Evolutionary conservation across 225 moss, liverwort and hornwort species (phyloP).

Genomic region (Takakia lepidozioides): DNA sequence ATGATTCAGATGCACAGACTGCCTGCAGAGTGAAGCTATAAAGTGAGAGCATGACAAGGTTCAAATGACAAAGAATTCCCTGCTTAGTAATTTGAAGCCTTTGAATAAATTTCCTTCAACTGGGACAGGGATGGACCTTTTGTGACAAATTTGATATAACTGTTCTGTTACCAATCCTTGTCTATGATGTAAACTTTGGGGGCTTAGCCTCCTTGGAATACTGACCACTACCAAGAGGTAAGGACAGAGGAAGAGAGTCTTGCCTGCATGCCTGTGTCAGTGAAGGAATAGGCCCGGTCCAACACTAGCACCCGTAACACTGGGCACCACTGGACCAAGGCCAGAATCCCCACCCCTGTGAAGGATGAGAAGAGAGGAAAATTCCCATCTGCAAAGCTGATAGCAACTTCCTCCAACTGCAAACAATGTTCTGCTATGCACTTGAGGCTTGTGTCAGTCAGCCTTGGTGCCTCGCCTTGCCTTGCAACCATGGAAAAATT

Average conservation of each 20-base stretch:
- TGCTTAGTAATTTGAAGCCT: too few species aligned
- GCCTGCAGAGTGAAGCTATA: constrained; percentile 8
- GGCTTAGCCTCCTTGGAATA: too few species aligned
- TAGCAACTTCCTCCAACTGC: constrained; percentile 19
- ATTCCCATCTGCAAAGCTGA: constrained; percentile 18
- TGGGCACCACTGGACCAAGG: constrained; percentile 28
- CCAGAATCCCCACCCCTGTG: constrained; percentile 21
- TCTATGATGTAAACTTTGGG: too few species aligned
- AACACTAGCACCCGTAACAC: constrained; percentile 15
- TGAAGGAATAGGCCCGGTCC: constrained; percentile 16
- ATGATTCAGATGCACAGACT: constrained; percentile 21
- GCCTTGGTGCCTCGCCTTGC: constrained; percentile 6
- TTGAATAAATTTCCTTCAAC: too few species aligned
- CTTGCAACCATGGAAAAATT: constrained; percentile 4
- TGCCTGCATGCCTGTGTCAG: constrained; percentile 21
- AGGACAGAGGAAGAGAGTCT: background rate
- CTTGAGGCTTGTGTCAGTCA: constrained; percentile 24
- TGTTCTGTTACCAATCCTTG: too few species aligned
- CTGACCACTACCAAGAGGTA: too few species aligned
- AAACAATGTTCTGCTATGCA: constrained; percentile 18
- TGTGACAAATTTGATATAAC: too few species aligned
- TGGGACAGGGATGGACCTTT: too few species aligned
- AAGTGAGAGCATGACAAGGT: too few species aligned
- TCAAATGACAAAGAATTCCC: too few species aligned
- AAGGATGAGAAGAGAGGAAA: constrained; percentile 10